Base-by-base conservation (phyloP, 768 basidiomycete genomes). In the Boletus coccyginus region DNA sequence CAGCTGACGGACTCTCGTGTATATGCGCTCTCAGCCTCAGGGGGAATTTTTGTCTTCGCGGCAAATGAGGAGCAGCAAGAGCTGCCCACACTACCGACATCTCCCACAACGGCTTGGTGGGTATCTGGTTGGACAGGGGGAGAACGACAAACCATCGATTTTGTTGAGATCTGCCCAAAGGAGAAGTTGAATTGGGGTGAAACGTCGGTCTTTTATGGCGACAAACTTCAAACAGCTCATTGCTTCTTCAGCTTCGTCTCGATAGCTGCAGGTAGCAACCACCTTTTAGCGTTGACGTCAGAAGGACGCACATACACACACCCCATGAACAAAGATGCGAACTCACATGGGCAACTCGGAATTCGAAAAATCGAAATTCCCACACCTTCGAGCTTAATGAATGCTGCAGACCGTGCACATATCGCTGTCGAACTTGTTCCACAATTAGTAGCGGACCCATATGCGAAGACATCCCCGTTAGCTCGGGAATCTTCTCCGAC, bases 311-410 rank as follows among this genome's bases (percentile, higher is more conserved):
- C 88, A 6, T 94, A 90, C 67, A 81, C 85, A 3, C 84, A 92
- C 64, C 91, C 94, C 0, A 76, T 91, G 42, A 83, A 82, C 59
- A 83, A 83, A 59, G 69, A 79, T 10, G 94, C 89, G 31, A 98
- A 98, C 71, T 74, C 80, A 1, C 82, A 85, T 66, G 90, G 91
- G 1, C 94, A 97, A 67, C 83, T 98, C 9, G 94, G 94, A 8
- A 78, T 90, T 61, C 82, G 85, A 31, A 83, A 82, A 58, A 78
- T 87, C 47, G 74, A 82, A 48, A 76, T 89, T 3, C 69, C 70
- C 35, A 63, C 74, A 36, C 66, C 66, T 50, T 59, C 56, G 50
- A 66, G 52, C 46, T 58, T 44, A 57, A 46, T 67, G 52, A 57
- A 43, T 31, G 24, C 50, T 41, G 7, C 50, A 41, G 50, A 65